Evolutionary conservation across 768 basidiomycete species (phyloP).

Genomic region (Pleurotus eryngii): DNA sequence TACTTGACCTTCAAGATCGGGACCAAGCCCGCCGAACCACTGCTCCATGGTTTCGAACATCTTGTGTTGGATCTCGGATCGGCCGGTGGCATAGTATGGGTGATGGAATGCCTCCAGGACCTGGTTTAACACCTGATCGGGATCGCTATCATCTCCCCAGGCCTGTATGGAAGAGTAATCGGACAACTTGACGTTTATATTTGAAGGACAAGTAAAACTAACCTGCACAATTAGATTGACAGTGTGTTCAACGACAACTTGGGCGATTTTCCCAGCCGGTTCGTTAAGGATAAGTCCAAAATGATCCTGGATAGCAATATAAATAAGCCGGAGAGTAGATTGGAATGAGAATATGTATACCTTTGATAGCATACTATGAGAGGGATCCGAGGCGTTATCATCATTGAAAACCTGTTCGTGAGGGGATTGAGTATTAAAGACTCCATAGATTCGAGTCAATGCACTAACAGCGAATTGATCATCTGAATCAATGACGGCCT

Average conservation of each 20-base stretch:
- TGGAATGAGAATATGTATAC: constrained; percentile 22
- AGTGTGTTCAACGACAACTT: constrained; percentile 58
- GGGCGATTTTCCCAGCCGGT: constrained; percentile 71
- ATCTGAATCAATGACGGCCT: constrained; percentile 64
- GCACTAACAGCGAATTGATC: constrained; percentile 59
- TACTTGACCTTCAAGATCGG: constrained; percentile 39
- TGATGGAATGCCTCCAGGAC: constrained; percentile 69
- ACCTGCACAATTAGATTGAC: constrained; percentile 58
- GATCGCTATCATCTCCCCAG: constrained; percentile 45
- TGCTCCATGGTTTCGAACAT: constrained; percentile 57
- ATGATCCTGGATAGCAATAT: constrained; percentile 48
- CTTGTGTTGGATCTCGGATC: constrained; percentile 50
- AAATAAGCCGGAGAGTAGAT: not conserved
- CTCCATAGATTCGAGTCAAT: not conserved
- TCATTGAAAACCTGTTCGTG: constrained; percentile 58
- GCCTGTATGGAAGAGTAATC: constrained; percentile 25
- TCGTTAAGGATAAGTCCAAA: constrained; percentile 71
- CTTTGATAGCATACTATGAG: constrained; percentile 71
- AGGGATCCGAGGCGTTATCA: constrained; percentile 65
- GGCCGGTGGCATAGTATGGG: constrained; percentile 57
- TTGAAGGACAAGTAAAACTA: constrained; percentile 5
- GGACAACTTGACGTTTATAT: not conserved
- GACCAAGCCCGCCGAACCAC: constrained; percentile 49
- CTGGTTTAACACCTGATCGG: constrained; percentile 41
- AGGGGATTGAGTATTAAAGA: not conserved